phyloP scores from a whole-genome alignment of 2,329 filamentous ascomycete species.

The Didymella arachidicola region DNA sequence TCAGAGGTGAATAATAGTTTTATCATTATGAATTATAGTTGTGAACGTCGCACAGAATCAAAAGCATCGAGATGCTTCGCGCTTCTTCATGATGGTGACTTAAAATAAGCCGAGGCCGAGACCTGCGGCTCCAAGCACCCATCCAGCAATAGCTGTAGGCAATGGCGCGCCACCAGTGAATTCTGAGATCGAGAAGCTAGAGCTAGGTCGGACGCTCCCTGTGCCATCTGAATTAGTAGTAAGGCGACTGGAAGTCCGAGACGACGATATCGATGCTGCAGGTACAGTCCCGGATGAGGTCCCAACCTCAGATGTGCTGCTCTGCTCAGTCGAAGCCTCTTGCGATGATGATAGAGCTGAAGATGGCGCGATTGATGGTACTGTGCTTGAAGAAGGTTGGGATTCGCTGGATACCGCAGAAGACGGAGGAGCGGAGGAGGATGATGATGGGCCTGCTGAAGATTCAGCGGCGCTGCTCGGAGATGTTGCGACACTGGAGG shows the following conservation, averaged over 20 bases:
- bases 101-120: constrained; percentile 34
- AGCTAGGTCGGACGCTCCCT: constrained; percentile 9
- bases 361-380: background rate
- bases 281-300: constrained; percentile 7
- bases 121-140: constrained; percentile 33
- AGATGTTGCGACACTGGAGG: constrained; percentile 11
- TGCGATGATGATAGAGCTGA: background rate
- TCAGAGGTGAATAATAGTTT: background rate
- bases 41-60: constrained; percentile 1
- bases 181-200: constrained; percentile 5
- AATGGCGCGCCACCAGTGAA: constrained; percentile 27
- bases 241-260: constrained; percentile 11
- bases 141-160: constrained; percentile 27
- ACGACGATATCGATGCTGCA: constrained; percentile 9
- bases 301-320: background rate
- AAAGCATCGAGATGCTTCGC: constrained; percentile 6
- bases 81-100: background rate
- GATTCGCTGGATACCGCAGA: background rate
- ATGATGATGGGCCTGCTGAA: constrained; percentile 20
- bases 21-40: constrained; percentile 13
- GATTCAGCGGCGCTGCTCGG: constrained; percentile 27
- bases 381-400: background rate
- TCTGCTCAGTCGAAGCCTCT: constrained; percentile 2
- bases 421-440: constrained; percentile 4
- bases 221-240: constrained; percentile 15